A percentile compares a stretch with the other conserved stretches of the same genome.
These are phyloP conservation scores for Fusarium domesticum DNA, from an alignment of 2,329 filamentous ascomycete genomes.

Conservation along the genomic window DNA sequence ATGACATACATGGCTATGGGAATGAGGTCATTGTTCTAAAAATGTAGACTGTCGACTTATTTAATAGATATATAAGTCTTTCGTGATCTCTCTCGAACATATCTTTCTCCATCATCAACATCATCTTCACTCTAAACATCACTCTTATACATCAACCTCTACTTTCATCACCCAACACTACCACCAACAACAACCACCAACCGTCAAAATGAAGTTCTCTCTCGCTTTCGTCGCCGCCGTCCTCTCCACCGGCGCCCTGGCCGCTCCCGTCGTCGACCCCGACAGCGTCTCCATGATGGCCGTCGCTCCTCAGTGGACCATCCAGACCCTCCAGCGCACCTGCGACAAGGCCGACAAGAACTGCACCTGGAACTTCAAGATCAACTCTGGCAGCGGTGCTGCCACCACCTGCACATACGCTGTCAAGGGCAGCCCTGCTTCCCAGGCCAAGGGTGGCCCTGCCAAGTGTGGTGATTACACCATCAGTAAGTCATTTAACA, in stretches of 20 bases:
- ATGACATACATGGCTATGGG: no score
- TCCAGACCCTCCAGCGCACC: slow-evolving; percentile 37
- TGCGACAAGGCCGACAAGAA: slow-evolving; percentile 38
- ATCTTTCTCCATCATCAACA: no score
- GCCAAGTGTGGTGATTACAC: slow-evolving; percentile 47
- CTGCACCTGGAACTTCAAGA: slow-evolving; percentile 45
- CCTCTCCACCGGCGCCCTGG: slow-evolving; percentile 32
- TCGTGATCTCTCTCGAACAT: neutral
- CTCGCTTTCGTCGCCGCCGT: slow-evolving; percentile 36
- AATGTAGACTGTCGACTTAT: no score
- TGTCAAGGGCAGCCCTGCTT: slow-evolving; percentile 35
- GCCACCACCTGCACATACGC: slow-evolving; percentile 27
- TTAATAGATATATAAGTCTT: neutral
- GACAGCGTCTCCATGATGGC: slow-evolving; percentile 40
- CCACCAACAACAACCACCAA: slow-evolving; percentile 2
- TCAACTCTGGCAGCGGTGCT: slow-evolving; percentile 43
- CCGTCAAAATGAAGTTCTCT: slow-evolving; percentile 43
- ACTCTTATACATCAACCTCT: neutral
- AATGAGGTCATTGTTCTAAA: no score
- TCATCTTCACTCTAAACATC: neutral
- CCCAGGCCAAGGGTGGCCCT: slow-evolving; percentile 38
- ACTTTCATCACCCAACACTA: neutral
- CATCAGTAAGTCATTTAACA: slow-evolving; percentile 32
- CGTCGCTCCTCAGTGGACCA: slow-evolving; percentile 39
- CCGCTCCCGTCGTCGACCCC: slow-evolving; percentile 31